Evolutionary conservation across 805 yeast species (phyloP), one percentile per base, ranked within the genome.

Genomic region (Saccharomycopsis sp.): DNA sequence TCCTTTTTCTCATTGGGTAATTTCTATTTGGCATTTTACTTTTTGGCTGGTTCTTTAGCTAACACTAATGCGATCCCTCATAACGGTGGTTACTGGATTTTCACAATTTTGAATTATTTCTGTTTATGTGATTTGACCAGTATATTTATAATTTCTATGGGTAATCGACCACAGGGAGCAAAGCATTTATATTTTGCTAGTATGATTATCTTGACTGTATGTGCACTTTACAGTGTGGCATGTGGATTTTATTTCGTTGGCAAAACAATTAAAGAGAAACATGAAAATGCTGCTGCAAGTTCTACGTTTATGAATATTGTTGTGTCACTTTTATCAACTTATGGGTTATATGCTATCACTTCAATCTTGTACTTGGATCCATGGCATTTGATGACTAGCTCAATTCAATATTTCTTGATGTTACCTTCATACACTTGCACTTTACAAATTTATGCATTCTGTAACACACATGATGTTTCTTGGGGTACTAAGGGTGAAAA

Each of bases 401-500:
- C 95, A 0, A 44, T 79, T 4, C 98, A 90, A 62, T 90, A 93
- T 68, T 85, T 90, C 65, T 61, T 89, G 53, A 74, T 93, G 71
- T 71, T 90, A 43, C 97, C 98, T 21, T 81, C 94, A 0, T 90
- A 88, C 61, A 84, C 94, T 3, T 86, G 96, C 65, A 81, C 96
- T 2, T 68, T 90, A 46, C 97, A 90, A 64, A 88, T 93, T 48
- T 90, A 88, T 66, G 97, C 98, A 1, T 88, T 90, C 64, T 90
- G 98, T 68, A 90, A 90, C 62, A 90, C 97, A 2, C 97, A 90
- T 65, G 98, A 90, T 69, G 96, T 93, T 41, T 85, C 96, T 0
- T 90, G 98, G 98, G 98, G 98, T 64, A 90, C 98, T 2, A 90
- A 90, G 61, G 98, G 98, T 54, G 96, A 89, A 50, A 84, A 81